Base-by-base conservation (phyloP, 23 red algal species). In the Agarophyton chilense region DNA sequence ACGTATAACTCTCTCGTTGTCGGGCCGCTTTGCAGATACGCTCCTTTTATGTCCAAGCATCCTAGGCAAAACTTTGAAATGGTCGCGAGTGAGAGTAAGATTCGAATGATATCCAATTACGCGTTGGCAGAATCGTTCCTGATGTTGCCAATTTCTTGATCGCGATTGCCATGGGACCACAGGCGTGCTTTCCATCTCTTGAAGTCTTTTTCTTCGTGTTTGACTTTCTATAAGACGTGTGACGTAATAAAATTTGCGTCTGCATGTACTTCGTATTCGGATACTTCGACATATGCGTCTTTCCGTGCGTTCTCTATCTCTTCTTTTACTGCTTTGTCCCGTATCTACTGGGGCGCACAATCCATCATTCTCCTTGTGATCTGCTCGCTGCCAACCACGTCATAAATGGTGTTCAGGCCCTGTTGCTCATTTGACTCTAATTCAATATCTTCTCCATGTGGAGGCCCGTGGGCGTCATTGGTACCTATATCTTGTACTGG, bases 21-120 rank as follows among this genome's bases (percentile, higher is more conserved):
- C 16, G 24, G 78, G 60, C 78, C 78, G 41, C 78, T 82, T 19
- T 82, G 47, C 31, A 57, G 46, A 61, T 82, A 60, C 7, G 78
- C 78, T 8, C 78, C 32, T 60, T 82, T 65, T 18, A 42, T 82
- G 52, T 82, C 78, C 14, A 82, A 61, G 25, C 54, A 82, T 61
- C 33, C 76, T 12, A 55, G 18, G 33, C 47, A 40, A 38, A 80
- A 80, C 13, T 55, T 58, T 17, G 55, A 25, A 42, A 52, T 55
- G 6, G 76, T 10, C 5, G 76, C 9, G 8, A 82, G 35, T 60
- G 45, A 82, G 3, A 64, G 54, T 11, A 82, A 24, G n/a, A 82
- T 64, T 44, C 10, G 78, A 60, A 82, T 82, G 26, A 82, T 44
- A 8, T 82, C 78, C 50, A 82, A 82, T 51, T 82, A 51, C 24